These are phyloP conservation scores for Peronosclerospora sorghi DNA, from an alignment of 352 stramenopile species.

Conservation along the genomic window DNA sequence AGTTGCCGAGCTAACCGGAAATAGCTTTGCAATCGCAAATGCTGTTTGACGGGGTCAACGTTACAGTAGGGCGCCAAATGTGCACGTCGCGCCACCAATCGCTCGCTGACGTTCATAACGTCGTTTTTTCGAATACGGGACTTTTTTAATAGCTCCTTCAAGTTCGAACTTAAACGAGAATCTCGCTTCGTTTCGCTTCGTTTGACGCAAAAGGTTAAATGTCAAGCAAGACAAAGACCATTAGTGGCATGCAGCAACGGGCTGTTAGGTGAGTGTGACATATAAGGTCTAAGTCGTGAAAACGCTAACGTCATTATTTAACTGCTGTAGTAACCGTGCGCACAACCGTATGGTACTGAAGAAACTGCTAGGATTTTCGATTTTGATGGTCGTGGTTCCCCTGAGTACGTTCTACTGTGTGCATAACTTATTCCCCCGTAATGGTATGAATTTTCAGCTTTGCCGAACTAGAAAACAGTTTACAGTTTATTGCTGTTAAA, in stretches of 20 bases:
- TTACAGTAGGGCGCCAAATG: conserved; percentile 45
- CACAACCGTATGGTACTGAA: no score
- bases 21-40: conserved; percentile 51
- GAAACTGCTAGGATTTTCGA: no score
- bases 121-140: background rate
- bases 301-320: no score
- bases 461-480: no score
- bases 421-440: no score
- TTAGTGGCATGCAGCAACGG: conserved; percentile 38
- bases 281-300: no score
- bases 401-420: no score
- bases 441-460: no score
- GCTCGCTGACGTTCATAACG: conserved; percentile 35
- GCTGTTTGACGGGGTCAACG: conserved; percentile 56
- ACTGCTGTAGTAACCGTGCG: no score
- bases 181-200: background rate
- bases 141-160: conserved; percentile 5
- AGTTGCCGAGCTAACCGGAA: conserved; percentile 66
- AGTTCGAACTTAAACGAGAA: conserved; percentile 19
- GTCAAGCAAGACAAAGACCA: conserved; percentile 23
- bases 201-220: conserved; percentile 1
- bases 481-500: no score
- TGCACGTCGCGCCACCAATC: conserved; percentile 43
- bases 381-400: no score
- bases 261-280: conserved; percentile 27